phyloP scores from a whole-genome alignment of 139 green algal genomes.

The Picocystis salinarum region DNA sequence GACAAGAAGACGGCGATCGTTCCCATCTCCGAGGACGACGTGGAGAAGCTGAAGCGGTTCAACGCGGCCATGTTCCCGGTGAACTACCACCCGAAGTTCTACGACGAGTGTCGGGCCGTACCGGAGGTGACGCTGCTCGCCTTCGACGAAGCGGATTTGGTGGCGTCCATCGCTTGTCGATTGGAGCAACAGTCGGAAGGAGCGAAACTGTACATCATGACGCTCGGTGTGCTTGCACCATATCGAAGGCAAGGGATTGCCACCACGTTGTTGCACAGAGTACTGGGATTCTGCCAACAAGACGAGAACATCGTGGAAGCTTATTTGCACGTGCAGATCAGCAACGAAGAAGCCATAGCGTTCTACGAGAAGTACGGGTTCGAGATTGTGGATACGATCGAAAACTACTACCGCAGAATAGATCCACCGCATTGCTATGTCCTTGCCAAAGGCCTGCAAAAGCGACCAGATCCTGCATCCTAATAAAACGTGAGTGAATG shows the following conservation, averaged over 20 bases:
- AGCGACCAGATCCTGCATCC: too few relatives aligned
- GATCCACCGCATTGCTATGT: conserved; percentile 21
- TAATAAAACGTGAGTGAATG: too few relatives aligned
- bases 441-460: conserved; percentile 3
- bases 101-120: conserved; percentile 24
- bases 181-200: conserved; percentile 25
- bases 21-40: conserved; percentile 20
- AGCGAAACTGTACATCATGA: conserved; percentile 64
- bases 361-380: conserved; percentile 50
- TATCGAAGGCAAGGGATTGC: conserved; percentile 50
- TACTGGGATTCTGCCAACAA: conserved; percentile 10
- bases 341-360: conserved; percentile 42
- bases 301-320: conserved; percentile 37
- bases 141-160: conserved; percentile 23
- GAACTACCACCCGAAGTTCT: conserved; percentile 27
- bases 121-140: conserved; percentile 25
- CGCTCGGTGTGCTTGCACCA: conserved; percentile 61
- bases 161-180: conserved; percentile 48
- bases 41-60: conserved; percentile 43
- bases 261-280: conserved; percentile 23
- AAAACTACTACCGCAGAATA: conserved; percentile 47
- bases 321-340: conserved; percentile 54
- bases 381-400: conserved; percentile 18
- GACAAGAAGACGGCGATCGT: too few relatives aligned
- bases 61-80: conserved; percentile 65